These are phyloP conservation scores for Corrigiola litoralis DNA, from an alignment of 179 eudicot species.

Conservation along the genomic window DNA sequence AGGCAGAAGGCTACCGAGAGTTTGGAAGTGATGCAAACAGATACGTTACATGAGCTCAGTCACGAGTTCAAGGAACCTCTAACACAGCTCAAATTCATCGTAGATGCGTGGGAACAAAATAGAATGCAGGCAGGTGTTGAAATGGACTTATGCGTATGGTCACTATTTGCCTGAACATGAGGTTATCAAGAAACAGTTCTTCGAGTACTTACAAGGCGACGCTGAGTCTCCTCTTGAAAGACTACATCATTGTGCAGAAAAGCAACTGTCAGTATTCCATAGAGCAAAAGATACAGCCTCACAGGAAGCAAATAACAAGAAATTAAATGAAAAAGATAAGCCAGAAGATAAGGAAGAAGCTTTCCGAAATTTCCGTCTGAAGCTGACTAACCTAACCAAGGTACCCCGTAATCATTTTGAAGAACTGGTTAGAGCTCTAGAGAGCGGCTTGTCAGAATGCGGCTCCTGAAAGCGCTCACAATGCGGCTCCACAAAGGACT, in stretches of 20 bases:
- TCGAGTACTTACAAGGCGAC: background rate
- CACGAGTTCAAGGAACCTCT: background rate
- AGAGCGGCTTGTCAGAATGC: background rate
- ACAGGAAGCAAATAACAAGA: too few relatives aligned
- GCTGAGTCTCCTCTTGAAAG: background rate
- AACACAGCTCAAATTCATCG: conserved; percentile 1
- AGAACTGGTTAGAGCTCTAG: background rate
- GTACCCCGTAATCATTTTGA: background rate
- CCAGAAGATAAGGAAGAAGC: background rate
- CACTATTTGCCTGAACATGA: conserved; percentile 4
- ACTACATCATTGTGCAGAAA: conserved; percentile 27
- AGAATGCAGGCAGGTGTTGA: background rate
- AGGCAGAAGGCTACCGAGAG: background rate
- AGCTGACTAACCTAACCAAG: background rate
- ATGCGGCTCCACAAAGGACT: too few relatives aligned
- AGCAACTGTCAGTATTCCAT: conserved; percentile 21
- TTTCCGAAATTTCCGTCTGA: background rate
- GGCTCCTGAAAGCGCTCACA: too few relatives aligned
- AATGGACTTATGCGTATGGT: background rate
- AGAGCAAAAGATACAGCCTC: too few relatives aligned
- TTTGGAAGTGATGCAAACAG: background rate
- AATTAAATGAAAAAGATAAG: background rate
- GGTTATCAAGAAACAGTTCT: background rate
- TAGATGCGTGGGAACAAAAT: conserved; percentile 3
- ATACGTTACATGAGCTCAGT: background rate